Evolutionary conservation across 1,139 yeast genomes (phyloP).

Genomic region (Hanseniaspora uvarum): DNA sequence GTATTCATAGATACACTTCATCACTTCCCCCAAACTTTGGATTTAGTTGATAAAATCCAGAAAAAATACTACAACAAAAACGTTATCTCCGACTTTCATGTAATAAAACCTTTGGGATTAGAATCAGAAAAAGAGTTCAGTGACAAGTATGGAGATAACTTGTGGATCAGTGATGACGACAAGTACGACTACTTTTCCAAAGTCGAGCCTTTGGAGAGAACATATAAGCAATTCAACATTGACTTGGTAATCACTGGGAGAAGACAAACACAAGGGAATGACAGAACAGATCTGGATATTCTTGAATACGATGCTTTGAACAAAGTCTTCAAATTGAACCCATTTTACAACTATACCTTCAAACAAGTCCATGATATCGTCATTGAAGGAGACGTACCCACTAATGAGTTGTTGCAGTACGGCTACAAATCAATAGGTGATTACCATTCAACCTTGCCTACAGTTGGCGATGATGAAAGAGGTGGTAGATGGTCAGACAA

Average conservation of each 20-base stretch:
- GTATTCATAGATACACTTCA: conserved; percentile 84
- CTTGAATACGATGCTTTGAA: conserved; percentile 64
- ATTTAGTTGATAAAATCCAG: conserved; percentile 53
- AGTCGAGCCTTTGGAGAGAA: conserved; percentile 86
- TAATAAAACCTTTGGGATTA: conserved; percentile 55
- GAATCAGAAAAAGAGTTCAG: conserved; percentile 56
- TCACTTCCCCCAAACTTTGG: conserved; percentile 85
- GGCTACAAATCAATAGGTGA: conserved; percentile 93
- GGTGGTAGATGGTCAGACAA: conserved; percentile 92
- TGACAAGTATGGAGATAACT: conserved; percentile 53
- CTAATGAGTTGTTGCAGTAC: conserved; percentile 68
- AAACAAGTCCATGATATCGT: conserved; percentile 60
- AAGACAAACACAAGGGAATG: conserved; percentile 82
- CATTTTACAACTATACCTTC: conserved; percentile 78
- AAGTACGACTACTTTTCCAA: conserved; percentile 79
- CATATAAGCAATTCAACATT: conserved; percentile 61
- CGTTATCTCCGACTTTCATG: conserved; percentile 39
- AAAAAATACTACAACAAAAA: conserved; percentile 38
- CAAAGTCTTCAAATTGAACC: conserved; percentile 74
- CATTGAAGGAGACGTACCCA: conserved; percentile 64
- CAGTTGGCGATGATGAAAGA: conserved; percentile 83
- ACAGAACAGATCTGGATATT: conserved; percentile 61
- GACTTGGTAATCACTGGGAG: conserved; percentile 88
- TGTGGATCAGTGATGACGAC: conserved; percentile 78
- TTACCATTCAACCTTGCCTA: conserved; percentile 90